phyloP scores from a whole-genome alignment of 2,329 filamentous ascomycete species.

The Lanzia echinophila region DNA sequence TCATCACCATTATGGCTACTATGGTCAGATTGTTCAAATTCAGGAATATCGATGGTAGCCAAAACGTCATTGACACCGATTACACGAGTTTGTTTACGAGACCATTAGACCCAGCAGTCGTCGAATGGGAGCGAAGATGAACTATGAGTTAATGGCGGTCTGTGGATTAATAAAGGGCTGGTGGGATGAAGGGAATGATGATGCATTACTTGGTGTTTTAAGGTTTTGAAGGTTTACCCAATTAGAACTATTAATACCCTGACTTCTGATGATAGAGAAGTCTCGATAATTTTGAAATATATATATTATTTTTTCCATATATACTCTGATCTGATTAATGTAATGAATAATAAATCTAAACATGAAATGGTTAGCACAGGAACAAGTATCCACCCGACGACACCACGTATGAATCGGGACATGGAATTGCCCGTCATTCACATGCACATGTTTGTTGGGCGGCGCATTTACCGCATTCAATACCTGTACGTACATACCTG shows the following conservation, averaged over 20 bases:
- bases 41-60: slow-evolving; percentile 64
- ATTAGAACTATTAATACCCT: background rate
- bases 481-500: no score
- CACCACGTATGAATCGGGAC: no score
- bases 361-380: no score
- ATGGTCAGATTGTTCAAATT: slow-evolving; percentile 77
- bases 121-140: slow-evolving; percentile 68
- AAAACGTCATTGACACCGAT: slow-evolving; percentile 61
- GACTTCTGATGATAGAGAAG: no score
- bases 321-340: background rate
- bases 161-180: background rate
- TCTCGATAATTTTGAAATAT: no score
- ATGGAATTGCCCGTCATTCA: no score
- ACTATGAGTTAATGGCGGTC: background rate
- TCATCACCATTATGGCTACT: slow-evolving; percentile 76
- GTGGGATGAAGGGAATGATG: background rate
- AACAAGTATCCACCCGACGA: no score
- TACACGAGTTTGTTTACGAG: slow-evolving; percentile 68
- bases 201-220: slow-evolving; percentile 20
- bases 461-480: no score
- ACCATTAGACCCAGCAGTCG: slow-evolving; percentile 61
- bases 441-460: no score
- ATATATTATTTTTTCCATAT: no score
- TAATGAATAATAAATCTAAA: no score
- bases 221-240: background rate